Evolutionary conservation across 176 grass and related monocot species (phyloP).

Genomic region (Bonia amplexicaulis): DNA sequence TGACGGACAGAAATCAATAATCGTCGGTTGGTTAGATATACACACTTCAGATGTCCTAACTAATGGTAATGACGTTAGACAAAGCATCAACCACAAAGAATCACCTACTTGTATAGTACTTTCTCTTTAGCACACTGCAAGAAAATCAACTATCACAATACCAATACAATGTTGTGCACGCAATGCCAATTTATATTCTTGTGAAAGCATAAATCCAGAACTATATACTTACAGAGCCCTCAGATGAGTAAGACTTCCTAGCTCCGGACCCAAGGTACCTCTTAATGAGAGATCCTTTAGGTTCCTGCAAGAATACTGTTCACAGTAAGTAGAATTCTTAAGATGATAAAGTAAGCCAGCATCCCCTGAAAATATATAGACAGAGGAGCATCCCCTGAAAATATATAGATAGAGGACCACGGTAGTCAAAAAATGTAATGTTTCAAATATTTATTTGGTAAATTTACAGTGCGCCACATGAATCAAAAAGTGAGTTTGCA

Average conservation of each 20-base stretch:
- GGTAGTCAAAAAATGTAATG: neutral
- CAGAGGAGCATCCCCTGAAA: neutral
- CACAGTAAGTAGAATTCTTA: slow-evolving; percentile 7
- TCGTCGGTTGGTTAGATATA: neutral
- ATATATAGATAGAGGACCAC: neutral
- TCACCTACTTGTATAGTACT: neutral
- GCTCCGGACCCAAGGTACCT: slow-evolving; percentile 74
- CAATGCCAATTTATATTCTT: slow-evolving; percentile 12
- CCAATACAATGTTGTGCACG: neutral
- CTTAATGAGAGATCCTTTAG: slow-evolving; percentile 65
- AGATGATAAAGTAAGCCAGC: slow-evolving; percentile 13
- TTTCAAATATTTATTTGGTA: slow-evolving; percentile 10
- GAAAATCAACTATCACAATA: neutral
- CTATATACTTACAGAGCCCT: slow-evolving; percentile 78
- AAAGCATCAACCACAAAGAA: neutral
- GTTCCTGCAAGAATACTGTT: slow-evolving; percentile 53
- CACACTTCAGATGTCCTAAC: neutral
- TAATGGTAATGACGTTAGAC: neutral
- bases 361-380: neutral
- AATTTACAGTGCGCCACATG: neutral
- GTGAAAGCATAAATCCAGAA: slow-evolving; percentile 12
- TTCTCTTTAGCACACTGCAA: neutral
- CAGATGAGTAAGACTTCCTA: slow-evolving; percentile 65
- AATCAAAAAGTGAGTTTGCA: neutral
- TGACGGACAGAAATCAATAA: neutral